Percentiles rank a stretch among this genome's conserved stretches.
phyloP scores from a whole-genome alignment of 2,329 filamentous ascomycete species.

The Diaporthe longicolla region DNA sequence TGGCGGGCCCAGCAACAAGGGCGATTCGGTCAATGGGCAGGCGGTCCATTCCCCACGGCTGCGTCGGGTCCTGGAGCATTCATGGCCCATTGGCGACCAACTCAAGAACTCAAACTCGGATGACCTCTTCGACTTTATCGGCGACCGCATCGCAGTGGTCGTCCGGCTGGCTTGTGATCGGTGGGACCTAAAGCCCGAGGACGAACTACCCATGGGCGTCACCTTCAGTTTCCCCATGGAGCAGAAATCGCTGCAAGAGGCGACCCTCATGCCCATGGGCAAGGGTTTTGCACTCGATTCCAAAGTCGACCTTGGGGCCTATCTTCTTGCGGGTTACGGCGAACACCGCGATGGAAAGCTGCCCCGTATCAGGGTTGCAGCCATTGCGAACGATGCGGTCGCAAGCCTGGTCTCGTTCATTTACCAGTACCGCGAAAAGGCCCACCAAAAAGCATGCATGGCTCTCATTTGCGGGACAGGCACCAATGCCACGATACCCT shows the following conservation, averaged over 20 bases:
- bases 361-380: slow-evolving; percentile 78
- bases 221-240: slow-evolving; percentile 81
- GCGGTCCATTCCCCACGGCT: slow-evolving; percentile 50
- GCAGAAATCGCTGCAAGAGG: slow-evolving; percentile 73
- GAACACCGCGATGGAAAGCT: slow-evolving; percentile 61
- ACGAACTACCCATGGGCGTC: slow-evolving; percentile 73
- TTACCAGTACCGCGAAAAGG: slow-evolving; percentile 75
- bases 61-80: slow-evolving; percentile 74
- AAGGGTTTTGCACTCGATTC: slow-evolving; percentile 77
- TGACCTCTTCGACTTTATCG: slow-evolving; percentile 86
- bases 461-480: slow-evolving; percentile 87
- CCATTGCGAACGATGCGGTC: slow-evolving; percentile 86
- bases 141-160: slow-evolving; percentile 80
- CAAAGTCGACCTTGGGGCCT: slow-evolving; percentile 71
- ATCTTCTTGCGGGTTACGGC: slow-evolving; percentile 72
- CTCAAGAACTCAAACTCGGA: slow-evolving; percentile 82
- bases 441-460: slow-evolving; percentile 78
- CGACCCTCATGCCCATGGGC: slow-evolving; percentile 77
- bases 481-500: slow-evolving; percentile 83
- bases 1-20: not conserved
- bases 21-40: slow-evolving; percentile 21
- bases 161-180: slow-evolving; percentile 69
- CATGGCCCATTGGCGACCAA: slow-evolving; percentile 81
- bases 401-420: slow-evolving; percentile 84
- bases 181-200: slow-evolving; percentile 58